phyloP scores from a whole-genome alignment of 345 rosid genomes.

The Rubroshorea leprosula region DNA sequence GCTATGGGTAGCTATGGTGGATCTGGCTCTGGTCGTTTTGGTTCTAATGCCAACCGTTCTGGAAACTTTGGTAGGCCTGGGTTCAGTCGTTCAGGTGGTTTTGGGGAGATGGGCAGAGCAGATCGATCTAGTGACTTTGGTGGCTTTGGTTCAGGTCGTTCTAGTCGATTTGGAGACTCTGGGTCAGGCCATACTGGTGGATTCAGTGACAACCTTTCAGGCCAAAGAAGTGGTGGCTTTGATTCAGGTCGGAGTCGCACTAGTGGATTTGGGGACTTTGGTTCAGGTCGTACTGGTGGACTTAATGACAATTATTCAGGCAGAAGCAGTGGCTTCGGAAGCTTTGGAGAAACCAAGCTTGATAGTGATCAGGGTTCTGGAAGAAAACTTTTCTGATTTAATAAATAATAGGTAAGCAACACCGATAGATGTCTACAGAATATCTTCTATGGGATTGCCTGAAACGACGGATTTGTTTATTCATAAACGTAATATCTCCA shows the following conservation, averaged over 20 bases:
- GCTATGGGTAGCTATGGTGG: slow-evolving; percentile 5
- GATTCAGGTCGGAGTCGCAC: slow-evolving; percentile 1
- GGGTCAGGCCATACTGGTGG: slow-evolving; percentile 18
- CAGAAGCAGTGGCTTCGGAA: too few relatives aligned
- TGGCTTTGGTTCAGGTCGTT: slow-evolving; percentile 33
- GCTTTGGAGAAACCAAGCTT: too few relatives aligned
- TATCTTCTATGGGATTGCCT: too few relatives aligned
- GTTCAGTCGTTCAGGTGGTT: slow-evolving; percentile 29
- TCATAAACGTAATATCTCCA: too few relatives aligned
- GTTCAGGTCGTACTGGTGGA: background rate
- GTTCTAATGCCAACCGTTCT: slow-evolving; percentile 18
- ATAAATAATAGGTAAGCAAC: too few relatives aligned
- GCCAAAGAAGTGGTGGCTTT: slow-evolving; percentile 1
- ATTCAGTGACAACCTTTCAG: too few relatives aligned
- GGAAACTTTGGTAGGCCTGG: slow-evolving; percentile 35
- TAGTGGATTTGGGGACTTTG: background rate
- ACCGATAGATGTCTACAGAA: too few relatives aligned
- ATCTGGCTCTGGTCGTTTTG: slow-evolving; percentile 27
- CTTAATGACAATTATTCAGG: too few relatives aligned
- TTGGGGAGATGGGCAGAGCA: slow-evolving; percentile 32
- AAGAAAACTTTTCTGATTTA: too few relatives aligned
- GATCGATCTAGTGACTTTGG: slow-evolving; percentile 38
- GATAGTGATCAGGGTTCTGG: too few relatives aligned
- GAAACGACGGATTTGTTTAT: too few relatives aligned
- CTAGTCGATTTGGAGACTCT: slow-evolving; percentile 30